These are phyloP conservation scores for Chaetomium olivaceum DNA, from an alignment of 2,329 filamentous ascomycete genomes.

Conservation along the genomic window DNA sequence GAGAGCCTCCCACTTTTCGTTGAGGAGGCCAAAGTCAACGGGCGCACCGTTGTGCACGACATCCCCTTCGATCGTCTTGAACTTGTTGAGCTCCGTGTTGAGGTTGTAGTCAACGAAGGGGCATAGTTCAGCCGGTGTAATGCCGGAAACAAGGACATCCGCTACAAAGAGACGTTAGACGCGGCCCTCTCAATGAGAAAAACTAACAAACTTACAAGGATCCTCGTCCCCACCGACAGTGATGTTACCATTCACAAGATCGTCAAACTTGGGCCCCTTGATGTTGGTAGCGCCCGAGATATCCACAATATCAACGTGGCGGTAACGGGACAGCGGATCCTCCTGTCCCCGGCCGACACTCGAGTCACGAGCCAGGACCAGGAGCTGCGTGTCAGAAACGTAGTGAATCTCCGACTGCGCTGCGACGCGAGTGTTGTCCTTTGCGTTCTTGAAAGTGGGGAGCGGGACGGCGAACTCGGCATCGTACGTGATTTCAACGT, in stretches of 20 bases:
- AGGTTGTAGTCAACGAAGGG: slow-evolving; percentile 68
- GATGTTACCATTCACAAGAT: slow-evolving; percentile 28
- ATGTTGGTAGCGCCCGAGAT: slow-evolving; percentile 63
- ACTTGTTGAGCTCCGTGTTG: slow-evolving; percentile 63
- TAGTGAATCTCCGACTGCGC: slow-evolving; percentile 70
- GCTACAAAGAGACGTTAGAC: slow-evolving; percentile 31
- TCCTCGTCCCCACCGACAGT: slow-evolving; percentile 32
- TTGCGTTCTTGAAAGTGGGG: slow-evolving; percentile 57
- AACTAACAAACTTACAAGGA: slow-evolving; percentile 17
- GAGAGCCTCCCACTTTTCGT: slow-evolving; percentile 77
- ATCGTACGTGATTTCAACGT: slow-evolving; percentile 46
- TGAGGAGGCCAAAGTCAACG: slow-evolving; percentile 60
- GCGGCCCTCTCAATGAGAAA: too few relatives aligned
- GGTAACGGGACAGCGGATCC: slow-evolving; percentile 58
- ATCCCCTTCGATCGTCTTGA: slow-evolving; percentile 38
- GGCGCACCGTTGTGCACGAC: slow-evolving; percentile 67
- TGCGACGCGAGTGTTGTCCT: slow-evolving; percentile 55
- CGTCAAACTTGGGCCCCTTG: slow-evolving; percentile 47
- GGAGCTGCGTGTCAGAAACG: slow-evolving; percentile 63
- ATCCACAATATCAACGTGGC: slow-evolving; percentile 70
- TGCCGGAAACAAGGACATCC: slow-evolving; percentile 54
- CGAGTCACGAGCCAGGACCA: slow-evolving; percentile 66
- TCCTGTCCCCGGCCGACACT: slow-evolving; percentile 58
- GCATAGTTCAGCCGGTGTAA: slow-evolving; percentile 63
- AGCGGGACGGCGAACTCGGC: slow-evolving; percentile 68